phyloP scores from a whole-genome alignment of 306 rosid genomes.

The Styphnolobium japonicum region DNA sequence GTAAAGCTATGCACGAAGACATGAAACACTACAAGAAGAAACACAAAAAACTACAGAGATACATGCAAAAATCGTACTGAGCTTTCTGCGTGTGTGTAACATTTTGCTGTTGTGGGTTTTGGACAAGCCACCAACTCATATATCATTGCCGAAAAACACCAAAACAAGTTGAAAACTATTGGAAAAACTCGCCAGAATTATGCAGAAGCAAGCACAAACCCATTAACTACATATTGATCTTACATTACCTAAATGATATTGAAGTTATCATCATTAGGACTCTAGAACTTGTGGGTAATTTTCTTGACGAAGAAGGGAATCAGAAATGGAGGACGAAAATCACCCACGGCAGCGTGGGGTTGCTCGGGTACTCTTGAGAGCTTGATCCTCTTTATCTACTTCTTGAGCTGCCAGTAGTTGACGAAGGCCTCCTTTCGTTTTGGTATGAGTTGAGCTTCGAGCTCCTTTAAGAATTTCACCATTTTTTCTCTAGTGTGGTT shows the following conservation, averaged over 20 bases:
- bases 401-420: slow-evolving; percentile 77
- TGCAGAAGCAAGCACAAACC: not conserved
- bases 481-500: slow-evolving; percentile 20
- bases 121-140: not conserved
- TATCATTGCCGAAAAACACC: not conserved
- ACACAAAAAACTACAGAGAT: not conserved
- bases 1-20: not conserved
- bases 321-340: slow-evolving; percentile 52
- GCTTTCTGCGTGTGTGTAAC: not conserved
- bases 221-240: not conserved
- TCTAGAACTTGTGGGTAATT: slow-evolving; percentile 25
- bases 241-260: slow-evolving; percentile 65
- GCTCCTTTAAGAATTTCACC: slow-evolving; percentile 98
- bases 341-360: not conserved
- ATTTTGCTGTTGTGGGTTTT: not conserved
- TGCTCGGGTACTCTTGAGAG: slow-evolving; percentile 42
- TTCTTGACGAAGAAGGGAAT: slow-evolving; percentile 33
- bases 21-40: not conserved
- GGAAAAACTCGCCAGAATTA: too few relatives aligned
- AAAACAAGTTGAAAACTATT: not conserved
- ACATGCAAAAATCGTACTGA: slow-evolving; percentile 13
- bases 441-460: slow-evolving; percentile 92
- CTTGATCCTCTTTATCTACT: slow-evolving; percentile 66
- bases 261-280: slow-evolving; percentile 11
- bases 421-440: slow-evolving; percentile 89